A percentile compares a stretch with the other conserved stretches of the same genome.
These are phyloP conservation scores for Crucibulum laeve DNA, from an alignment of 768 basidiomycete genomes.

Conservation along the genomic window DNA sequence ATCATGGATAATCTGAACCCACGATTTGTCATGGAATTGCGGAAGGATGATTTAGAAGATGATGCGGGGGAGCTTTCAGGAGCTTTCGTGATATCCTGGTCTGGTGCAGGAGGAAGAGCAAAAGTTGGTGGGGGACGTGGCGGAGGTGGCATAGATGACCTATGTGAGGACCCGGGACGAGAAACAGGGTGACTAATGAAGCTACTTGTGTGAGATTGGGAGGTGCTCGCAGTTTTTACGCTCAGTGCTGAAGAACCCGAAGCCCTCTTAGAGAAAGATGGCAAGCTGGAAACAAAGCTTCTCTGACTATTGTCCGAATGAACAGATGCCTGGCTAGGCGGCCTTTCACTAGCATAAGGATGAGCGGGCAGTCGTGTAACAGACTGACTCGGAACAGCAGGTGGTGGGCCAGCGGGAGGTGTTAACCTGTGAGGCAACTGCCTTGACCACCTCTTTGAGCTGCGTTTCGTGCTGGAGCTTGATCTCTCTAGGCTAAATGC, in stretches of 20 bases:
- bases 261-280: slow-evolving; percentile 50
- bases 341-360: slow-evolving; percentile 26
- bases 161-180: slow-evolving; percentile 32
- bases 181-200: slow-evolving; percentile 8
- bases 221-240: slow-evolving; percentile 34
- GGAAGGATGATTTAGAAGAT: slow-evolving; percentile 37
- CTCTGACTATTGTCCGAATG: slow-evolving; percentile 32
- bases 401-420: slow-evolving; percentile 59
- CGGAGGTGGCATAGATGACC: slow-evolving; percentile 66
- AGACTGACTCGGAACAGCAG: slow-evolving; percentile 35
- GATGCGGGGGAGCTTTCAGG: slow-evolving; percentile 12
- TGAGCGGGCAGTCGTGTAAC: slow-evolving; percentile 21
- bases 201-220: slow-evolving; percentile 29
- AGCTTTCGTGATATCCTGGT: slow-evolving; percentile 19
- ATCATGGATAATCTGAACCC: slow-evolving; percentile 54
- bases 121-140: slow-evolving; percentile 69
- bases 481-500: slow-evolving; percentile 27
- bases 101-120: slow-evolving; percentile 67
- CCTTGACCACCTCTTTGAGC: slow-evolving; percentile 49
- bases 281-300: slow-evolving; percentile 40
- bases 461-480: slow-evolving; percentile 31
- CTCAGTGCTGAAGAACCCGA: slow-evolving; percentile 49
- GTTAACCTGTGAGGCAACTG: slow-evolving; percentile 50
- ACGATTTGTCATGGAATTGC: slow-evolving; percentile 55
- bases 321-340: slow-evolving; percentile 31